Percentiles rank a stretch among this genome's conserved stretches.
phyloP scores from a whole-genome alignment of 441 rosid genomes.

The Jatropha multifida region DNA sequence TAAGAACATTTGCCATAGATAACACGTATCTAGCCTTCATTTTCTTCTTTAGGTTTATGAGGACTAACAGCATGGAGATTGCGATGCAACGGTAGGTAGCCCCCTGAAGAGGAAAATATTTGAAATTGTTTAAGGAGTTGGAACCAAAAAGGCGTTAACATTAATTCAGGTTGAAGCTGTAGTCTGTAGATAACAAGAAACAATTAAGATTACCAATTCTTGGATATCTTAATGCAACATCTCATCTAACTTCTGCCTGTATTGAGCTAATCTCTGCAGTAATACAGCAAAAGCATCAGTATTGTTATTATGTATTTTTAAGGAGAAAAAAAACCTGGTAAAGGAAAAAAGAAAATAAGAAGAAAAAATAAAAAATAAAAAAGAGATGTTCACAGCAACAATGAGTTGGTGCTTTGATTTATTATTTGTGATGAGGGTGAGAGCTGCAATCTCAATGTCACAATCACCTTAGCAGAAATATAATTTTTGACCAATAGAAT shows the following conservation, averaged over 20 bases:
- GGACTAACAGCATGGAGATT: conserved; percentile 8
- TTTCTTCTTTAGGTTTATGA: conserved; percentile 4
- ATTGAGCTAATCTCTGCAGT: conserved; percentile 74
- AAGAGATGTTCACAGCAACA: not conserved
- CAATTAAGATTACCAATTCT: conserved; percentile 24
- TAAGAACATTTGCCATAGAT: not conserved
- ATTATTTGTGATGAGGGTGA: not conserved
- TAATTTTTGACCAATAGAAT: too few species aligned
- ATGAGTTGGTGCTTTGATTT: too few species aligned
- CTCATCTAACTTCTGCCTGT: conserved; percentile 90
- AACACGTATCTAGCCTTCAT: not conserved
- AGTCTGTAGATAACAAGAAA: not conserved
- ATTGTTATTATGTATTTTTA: not conserved
- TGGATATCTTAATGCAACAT: conserved; percentile 37
- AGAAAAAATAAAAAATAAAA: not conserved
- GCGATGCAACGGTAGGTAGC: conserved; percentile 3
- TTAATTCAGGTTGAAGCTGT: conserved; percentile 4
- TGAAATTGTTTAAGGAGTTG: not conserved
- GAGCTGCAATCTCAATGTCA: not conserved
- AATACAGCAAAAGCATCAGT: conserved; percentile 6
- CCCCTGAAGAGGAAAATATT: conserved; percentile 10
- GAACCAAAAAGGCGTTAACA: not conserved
- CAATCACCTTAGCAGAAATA: not conserved
- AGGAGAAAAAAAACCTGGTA: not conserved
- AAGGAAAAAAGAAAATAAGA: not conserved